A percentile compares a stretch with the other conserved stretches of the same genome.
Conservation (phyloP, 768 basidiomycete genomes). For the Boletus reticuloceps region DNA sequence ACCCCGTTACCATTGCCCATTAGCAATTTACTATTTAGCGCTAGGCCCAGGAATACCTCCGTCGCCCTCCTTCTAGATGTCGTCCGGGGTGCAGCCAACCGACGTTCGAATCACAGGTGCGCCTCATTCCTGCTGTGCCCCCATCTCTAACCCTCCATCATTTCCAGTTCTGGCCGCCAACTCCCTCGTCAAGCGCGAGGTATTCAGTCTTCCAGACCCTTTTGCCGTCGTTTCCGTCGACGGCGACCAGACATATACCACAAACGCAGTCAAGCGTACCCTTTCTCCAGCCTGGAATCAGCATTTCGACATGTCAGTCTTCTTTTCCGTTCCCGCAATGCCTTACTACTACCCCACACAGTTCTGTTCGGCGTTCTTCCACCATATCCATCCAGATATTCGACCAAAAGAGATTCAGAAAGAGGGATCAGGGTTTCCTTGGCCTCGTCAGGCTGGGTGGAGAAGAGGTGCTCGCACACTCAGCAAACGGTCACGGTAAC, state of each 20-base stretch:
- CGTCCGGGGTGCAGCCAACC: conserved; percentile 10
- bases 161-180: conserved; percentile 73
- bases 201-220: conserved; percentile 82
- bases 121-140: not conserved
- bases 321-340: conserved; percentile 8
- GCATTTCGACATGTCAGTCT: conserved; percentile 76
- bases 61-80: conserved; percentile 13
- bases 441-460: conserved; percentile 57
- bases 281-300: conserved; percentile 82
- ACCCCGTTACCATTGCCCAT: not conserved
- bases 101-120: conserved; percentile 29
- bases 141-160: not conserved
- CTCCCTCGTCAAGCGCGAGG: conserved; percentile 71
- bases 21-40: too few relatives aligned
- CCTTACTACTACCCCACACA: conserved; percentile 25
- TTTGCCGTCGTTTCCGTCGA: conserved; percentile 88
- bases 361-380: conserved; percentile 71
- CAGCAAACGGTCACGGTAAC: conserved; percentile 45
- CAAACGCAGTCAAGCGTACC: conserved; percentile 64
- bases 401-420: conserved; percentile 86
- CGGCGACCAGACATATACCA: conserved; percentile 78
- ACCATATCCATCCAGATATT: conserved; percentile 83
- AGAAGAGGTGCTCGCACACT: conserved; percentile 50
- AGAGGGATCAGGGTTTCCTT: conserved; percentile 78
- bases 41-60: too few relatives aligned